Percentiles rank a stretch among this genome's conserved stretches.
Conservation (phyloP, 805 yeast species). For the Clavispora santaluciae region DNA sequence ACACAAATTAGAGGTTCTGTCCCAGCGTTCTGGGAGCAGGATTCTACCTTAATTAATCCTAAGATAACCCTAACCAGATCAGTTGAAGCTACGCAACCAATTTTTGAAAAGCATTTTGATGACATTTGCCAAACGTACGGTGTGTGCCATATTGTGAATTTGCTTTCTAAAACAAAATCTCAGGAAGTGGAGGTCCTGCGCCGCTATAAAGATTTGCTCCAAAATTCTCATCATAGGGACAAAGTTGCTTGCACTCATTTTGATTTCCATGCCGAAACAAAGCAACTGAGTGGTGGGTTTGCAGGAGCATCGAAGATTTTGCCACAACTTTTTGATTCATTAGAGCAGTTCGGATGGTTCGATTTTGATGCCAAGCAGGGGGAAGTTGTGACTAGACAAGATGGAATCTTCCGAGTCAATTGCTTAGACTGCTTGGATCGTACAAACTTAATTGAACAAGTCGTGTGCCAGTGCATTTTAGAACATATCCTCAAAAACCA, state of each 20-base stretch:
- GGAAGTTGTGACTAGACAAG: conserved; percentile 66
- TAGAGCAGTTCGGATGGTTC: conserved; percentile 79
- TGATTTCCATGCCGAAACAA: conserved; percentile 91
- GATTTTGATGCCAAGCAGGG: conserved; percentile 56
- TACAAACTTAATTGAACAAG: conserved; percentile 85
- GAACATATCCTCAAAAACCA: conserved; percentile 25
- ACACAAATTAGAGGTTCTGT: conserved; percentile 93
- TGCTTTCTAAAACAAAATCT: conserved; percentile 68
- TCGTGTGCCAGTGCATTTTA: conserved; percentile 68
- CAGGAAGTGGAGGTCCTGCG: conserved; percentile 70
- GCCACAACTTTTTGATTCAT: conserved; percentile 57
- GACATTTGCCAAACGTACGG: conserved; percentile 72
- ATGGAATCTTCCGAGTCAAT: conserved; percentile 88
- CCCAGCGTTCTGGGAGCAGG: conserved; percentile 98
- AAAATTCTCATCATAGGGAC: conserved; percentile 22
- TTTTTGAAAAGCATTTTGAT: conserved; percentile 78
- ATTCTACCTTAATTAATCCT: conserved; percentile 83
- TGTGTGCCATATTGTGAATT: conserved; percentile 81
- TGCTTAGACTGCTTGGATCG: conserved; percentile 94
- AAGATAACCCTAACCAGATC: conserved; percentile 87
- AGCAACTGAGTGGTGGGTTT: conserved; percentile 72
- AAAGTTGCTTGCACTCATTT: conserved; percentile 63
- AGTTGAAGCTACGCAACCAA: conserved; percentile 86
- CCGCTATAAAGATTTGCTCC: conserved; percentile 59
- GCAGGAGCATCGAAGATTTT: conserved; percentile 72